Evolutionary conservation across 192 early-diverging fungal species (phyloP).

Genomic region (Oehlia diaphana): DNA sequence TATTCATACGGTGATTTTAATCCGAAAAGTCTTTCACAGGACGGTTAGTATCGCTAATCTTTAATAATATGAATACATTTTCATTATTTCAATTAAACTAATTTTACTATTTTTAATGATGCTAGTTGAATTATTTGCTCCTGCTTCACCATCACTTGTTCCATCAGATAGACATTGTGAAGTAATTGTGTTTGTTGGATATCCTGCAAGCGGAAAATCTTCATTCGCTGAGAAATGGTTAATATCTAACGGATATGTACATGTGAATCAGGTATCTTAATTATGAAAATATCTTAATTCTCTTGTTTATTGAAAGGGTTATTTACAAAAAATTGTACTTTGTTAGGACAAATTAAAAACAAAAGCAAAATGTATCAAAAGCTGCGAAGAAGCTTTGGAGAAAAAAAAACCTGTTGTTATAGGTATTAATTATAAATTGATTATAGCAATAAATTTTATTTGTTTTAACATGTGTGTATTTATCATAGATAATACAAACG

Average conservation of each 20-base stretch:
- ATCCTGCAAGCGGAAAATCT: constrained; percentile 84
- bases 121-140: constrained; percentile 39
- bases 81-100: neutral
- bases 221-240: constrained; percentile 68
- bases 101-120: neutral
- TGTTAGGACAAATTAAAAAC: constrained; percentile 78
- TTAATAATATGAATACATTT: neutral
- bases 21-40: constrained; percentile 40
- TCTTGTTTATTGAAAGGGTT: neutral
- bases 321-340: neutral
- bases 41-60: constrained; percentile 33
- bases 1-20: constrained; percentile 53
- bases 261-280: constrained; percentile 61
- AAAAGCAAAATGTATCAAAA: constrained; percentile 70
- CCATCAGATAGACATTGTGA: constrained; percentile 40
- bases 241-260: constrained; percentile 61
- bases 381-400: constrained; percentile 50
- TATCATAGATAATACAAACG: constrained; percentile 77
- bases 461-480: neutral
- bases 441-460: neutral
- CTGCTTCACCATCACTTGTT: constrained; percentile 34
- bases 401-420: constrained; percentile 66
- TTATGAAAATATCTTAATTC: neutral
- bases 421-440: constrained; percentile 40
- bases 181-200: constrained; percentile 77